phyloP scores from a whole-genome alignment of 306 rosid genomes.

The Corylus avellana region DNA sequence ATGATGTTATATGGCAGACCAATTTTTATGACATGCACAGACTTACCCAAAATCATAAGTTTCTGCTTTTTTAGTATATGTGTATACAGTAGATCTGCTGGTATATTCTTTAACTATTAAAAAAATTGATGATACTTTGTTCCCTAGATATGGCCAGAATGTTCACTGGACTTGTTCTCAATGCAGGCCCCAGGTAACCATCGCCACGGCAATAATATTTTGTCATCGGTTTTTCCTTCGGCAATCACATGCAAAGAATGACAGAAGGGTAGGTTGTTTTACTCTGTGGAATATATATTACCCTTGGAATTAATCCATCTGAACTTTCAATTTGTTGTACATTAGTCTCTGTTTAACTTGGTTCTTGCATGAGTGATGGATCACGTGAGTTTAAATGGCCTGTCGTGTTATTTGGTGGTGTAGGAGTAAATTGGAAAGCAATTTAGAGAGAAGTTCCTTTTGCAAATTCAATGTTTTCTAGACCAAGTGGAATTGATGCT shows the following conservation, averaged over 20 bases:
- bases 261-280: conserved; percentile 69
- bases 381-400: neutral
- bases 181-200: conserved; percentile 97
- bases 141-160: neutral
- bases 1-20: neutral
- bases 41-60: neutral
- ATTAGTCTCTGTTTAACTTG: neutral
- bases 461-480: neutral
- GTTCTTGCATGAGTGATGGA: neutral
- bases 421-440: neutral
- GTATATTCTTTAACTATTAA: neutral
- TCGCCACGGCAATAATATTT: conserved; percentile 94
- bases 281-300: conserved; percentile 1
- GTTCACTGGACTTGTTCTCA: conserved; percentile 14
- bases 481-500: neutral
- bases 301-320: neutral
- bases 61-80: neutral
- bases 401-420: neutral
- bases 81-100: neutral
- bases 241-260: conserved; percentile 96
- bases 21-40: neutral
- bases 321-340: conserved; percentile 1
- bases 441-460: neutral
- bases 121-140: neutral
- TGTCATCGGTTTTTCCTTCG: conserved; percentile 96